These are phyloP conservation scores for Lasiosphaeris hirsuta DNA, from an alignment of 495 filamentous ascomycete species.

Conservation along the genomic window DNA sequence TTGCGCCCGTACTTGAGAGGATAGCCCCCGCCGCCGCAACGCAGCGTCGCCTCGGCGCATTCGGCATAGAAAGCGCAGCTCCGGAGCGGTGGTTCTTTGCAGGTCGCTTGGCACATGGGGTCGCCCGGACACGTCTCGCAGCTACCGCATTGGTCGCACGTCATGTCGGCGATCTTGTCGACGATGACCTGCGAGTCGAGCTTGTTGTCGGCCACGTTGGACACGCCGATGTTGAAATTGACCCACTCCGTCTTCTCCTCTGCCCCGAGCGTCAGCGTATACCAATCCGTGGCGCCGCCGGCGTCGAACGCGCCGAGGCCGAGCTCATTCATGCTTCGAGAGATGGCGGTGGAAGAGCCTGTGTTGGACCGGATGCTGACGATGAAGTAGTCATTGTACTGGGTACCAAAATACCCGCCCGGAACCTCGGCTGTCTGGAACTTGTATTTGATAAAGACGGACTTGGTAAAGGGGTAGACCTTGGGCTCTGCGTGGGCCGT, in stretches of 20 bases:
- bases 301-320: slow-evolving; percentile 1
- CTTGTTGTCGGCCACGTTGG: slow-evolving; percentile 5
- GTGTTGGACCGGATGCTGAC: slow-evolving; percentile 6
- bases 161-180: slow-evolving; percentile 4
- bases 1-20: slow-evolving; percentile 20
- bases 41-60: slow-evolving; percentile 4
- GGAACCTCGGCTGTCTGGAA: slow-evolving; percentile 5
- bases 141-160: slow-evolving; percentile 5
- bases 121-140: slow-evolving; percentile 6
- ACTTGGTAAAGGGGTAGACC: not conserved
- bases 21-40: not conserved
- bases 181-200: not conserved
- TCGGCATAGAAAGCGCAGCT: slow-evolving; percentile 7
- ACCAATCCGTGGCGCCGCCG: not conserved
- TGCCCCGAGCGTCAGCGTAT: not conserved
- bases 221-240: slow-evolving; percentile 1
- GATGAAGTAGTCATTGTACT: slow-evolving; percentile 7
- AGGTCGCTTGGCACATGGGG: slow-evolving; percentile 6
- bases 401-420: slow-evolving; percentile 1
- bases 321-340: slow-evolving; percentile 1
- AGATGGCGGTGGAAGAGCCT: not conserved
- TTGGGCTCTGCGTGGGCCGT: not conserved
- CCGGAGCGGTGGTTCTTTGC: not conserved
- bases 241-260: not conserved
- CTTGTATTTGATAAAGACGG: slow-evolving; percentile 8